phyloP scores from a whole-genome alignment of 208 protist species.

The Leishmania tropica region DNA sequence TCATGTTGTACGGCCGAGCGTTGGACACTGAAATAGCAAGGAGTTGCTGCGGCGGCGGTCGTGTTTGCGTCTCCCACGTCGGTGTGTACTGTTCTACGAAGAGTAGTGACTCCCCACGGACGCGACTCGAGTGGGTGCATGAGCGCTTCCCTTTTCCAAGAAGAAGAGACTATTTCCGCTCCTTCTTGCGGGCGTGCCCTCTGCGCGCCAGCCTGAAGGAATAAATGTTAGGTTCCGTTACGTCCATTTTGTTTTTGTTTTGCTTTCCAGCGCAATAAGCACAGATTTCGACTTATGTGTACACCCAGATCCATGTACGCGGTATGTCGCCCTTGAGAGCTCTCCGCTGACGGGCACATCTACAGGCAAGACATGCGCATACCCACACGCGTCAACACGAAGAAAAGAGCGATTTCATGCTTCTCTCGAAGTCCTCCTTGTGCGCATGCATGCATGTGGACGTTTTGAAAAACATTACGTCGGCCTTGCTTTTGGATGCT shows the following conservation, averaged over 20 bases:
- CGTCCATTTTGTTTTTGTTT: not conserved
- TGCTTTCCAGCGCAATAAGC: not conserved
- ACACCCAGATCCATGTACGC: not conserved
- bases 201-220: too few species aligned
- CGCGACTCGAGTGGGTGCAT: too few species aligned
- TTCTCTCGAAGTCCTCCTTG: not conserved
- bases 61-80: not conserved
- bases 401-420: not conserved
- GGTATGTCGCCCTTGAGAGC: not conserved
- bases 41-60: too few species aligned
- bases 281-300: not conserved
- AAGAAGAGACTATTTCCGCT: not conserved
- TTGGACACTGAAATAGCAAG: too few species aligned
- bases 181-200: not conserved
- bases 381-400: not conserved
- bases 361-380: not conserved
- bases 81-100: too few species aligned
- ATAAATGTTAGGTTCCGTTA: not conserved
- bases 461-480: not conserved
- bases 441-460: not conserved
- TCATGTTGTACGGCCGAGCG: not conserved
- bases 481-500: too few species aligned
- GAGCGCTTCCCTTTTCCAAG: not conserved
- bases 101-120: too few species aligned
- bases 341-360: not conserved